phyloP scores from a whole-genome alignment of 139 green algal genomes.

The Volvox africanus region DNA sequence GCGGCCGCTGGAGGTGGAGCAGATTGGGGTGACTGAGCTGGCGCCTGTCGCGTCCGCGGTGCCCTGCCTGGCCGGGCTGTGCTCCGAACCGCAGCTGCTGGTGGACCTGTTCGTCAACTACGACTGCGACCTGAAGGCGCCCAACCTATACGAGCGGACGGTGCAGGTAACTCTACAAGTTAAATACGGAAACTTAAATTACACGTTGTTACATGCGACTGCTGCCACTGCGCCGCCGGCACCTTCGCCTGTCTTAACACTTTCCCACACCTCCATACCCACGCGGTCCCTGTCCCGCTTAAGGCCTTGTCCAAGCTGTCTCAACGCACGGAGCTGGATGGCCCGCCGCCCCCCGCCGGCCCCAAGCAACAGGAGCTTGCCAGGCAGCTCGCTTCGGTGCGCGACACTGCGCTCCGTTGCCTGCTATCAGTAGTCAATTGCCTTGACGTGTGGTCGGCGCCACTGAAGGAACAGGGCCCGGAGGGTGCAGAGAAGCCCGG shows the following conservation, averaged over 20 bases:
- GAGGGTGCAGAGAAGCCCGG: not conserved
- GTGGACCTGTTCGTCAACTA: constrained; percentile 97
- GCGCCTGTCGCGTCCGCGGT: constrained; percentile 60
- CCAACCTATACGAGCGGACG: constrained; percentile 90
- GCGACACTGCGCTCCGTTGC: constrained; percentile 44
- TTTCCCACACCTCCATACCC: too few species aligned
- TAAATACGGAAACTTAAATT: not conserved
- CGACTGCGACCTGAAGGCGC: constrained; percentile 89
- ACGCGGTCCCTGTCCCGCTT: not conserved
- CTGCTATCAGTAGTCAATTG: constrained; percentile 70
- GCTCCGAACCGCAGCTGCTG: constrained; percentile 75
- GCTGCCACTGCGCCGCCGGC: not conserved
- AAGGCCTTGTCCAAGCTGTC: constrained; percentile 57
- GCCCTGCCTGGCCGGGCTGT: constrained; percentile 61
- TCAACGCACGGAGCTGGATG: constrained; percentile 47
- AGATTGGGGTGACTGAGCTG: constrained; percentile 35
- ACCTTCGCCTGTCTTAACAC: not conserved
- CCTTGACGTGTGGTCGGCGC: constrained; percentile 82
- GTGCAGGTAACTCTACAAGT: constrained; percentile 28
- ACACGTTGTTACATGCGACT: not conserved
- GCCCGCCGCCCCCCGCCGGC: not conserved
- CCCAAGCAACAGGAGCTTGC: constrained; percentile 30
- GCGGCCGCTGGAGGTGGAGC: constrained; percentile 80
- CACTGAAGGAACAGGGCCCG: constrained; percentile 58
- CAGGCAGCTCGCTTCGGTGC: constrained; percentile 23